A percentile compares a stretch with the other conserved stretches of the same genome.
These are phyloP conservation scores for sunflower (Helianthus annuus) DNA, from an alignment of 129 eudicot species.

Conservation along the genomic window DNA sequence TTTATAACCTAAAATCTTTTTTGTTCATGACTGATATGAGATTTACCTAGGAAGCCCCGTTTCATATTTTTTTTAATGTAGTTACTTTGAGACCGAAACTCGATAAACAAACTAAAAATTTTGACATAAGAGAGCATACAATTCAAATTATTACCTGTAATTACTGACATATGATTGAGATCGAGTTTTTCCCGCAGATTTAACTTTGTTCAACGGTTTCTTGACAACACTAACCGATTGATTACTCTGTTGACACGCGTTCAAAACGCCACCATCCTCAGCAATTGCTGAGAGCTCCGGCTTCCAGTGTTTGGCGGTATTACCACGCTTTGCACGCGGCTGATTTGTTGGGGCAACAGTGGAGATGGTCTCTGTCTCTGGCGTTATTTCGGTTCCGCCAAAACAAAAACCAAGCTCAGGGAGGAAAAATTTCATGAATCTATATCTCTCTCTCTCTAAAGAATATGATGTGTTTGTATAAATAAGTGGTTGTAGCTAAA, in stretches of 20 bases:
- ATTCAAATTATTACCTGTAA: slow-evolving; percentile 37
- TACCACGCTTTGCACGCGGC: slow-evolving; percentile 28
- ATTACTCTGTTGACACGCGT: slow-evolving; percentile 12
- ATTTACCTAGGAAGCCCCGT: no score
- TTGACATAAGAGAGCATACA: no score
- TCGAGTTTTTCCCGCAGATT: slow-evolving; percentile 36
- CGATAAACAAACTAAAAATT: background rate
- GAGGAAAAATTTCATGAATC: slow-evolving; percentile 51
- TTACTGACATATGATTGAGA: slow-evolving; percentile 32
- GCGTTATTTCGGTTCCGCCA: slow-evolving; percentile 35
- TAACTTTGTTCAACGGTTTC: slow-evolving; percentile 36
- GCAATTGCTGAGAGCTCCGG: slow-evolving; percentile 56
- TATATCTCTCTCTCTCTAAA: background rate
- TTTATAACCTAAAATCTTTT: no score
- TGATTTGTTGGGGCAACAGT: slow-evolving; percentile 29
- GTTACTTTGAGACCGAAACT: no score
- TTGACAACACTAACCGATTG: slow-evolving; percentile 22
- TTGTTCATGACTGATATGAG: no score
- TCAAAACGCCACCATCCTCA: slow-evolving; percentile 47
- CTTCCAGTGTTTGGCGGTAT: slow-evolving; percentile 42
- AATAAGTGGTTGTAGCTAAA: slow-evolving; percentile 12
- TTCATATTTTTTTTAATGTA: no score
- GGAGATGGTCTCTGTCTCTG: slow-evolving; percentile 38
- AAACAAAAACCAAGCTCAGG: slow-evolving; percentile 52
- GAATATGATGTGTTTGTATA: slow-evolving; percentile 5